Percentiles rank a stretch among this genome's conserved stretches.
These are phyloP conservation scores for Colletotrichum karsti DNA, from an alignment of 2,329 filamentous ascomycete species.

Conservation along the genomic window DNA sequence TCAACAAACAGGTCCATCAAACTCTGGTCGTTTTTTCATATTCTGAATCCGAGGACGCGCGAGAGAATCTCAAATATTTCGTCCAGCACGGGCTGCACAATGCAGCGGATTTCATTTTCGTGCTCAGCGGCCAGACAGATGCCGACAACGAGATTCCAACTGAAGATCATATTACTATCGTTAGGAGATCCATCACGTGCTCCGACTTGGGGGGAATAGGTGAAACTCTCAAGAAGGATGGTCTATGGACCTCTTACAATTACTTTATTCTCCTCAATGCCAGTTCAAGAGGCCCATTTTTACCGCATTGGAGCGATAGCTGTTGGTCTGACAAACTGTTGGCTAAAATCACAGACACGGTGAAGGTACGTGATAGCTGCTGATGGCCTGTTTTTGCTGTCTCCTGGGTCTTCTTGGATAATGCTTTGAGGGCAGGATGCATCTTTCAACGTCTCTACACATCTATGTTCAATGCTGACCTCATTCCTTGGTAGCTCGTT, in stretches of 20 bases:
- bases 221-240: constrained; percentile 32
- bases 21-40: neutral
- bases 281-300: constrained; percentile 43
- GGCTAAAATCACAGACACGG: constrained; percentile 35
- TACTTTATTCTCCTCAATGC: constrained; percentile 45
- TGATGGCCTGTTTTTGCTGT: neutral
- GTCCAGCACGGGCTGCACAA: constrained; percentile 43
- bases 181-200: neutral
- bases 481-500: constrained; percentile 40
- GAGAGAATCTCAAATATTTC: constrained; percentile 43
- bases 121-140: constrained; percentile 43
- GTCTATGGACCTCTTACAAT: constrained; percentile 41
- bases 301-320: constrained; percentile 40
- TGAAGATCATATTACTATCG: neutral
- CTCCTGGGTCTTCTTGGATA: neutral
- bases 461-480: too few species aligned
- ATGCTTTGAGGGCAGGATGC: too few species aligned
- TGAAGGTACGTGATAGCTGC: constrained; percentile 39
- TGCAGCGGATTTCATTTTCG: constrained; percentile 47
- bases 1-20: neutral
- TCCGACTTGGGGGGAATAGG: neutral
- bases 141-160: constrained; percentile 35
- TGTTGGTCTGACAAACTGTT: constrained; percentile 47
- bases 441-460: too few species aligned
- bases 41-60: neutral